Evolutionary conservation across 495 filamentous ascomycete species (phyloP), one percentile per base, ranked within the genome.

Genomic region (Penicillium turbatum): DNA sequence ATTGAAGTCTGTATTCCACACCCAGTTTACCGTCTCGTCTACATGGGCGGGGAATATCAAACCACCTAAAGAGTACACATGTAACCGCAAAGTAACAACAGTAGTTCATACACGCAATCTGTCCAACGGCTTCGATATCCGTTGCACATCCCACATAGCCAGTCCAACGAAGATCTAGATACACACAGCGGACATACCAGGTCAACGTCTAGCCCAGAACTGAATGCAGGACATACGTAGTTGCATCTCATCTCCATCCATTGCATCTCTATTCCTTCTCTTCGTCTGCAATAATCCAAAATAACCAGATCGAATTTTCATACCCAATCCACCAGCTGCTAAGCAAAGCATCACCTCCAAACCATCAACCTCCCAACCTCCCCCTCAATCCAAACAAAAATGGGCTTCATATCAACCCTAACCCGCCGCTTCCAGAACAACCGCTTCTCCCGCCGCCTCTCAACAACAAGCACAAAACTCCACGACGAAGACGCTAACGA

Each of bases 381-480:
- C 3, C 30, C 1, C 11, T 6, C 12, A 7, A 21, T 16, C 29
- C 45, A 16, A 30, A 10, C 21, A 19, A 32, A 35, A 51, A 67
- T 67, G 64, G 59, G 64, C 26, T 56, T 67, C 37, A 62, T 65
- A 26, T 42, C 58, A 12, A 56, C 61, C 5, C 29, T 67, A 3
- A 12, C 52, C 2, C 61, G 52, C 51, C 51, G 48, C 36, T 29
- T 67, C 7, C 51, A 59, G 24, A 60, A 56, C 6, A 58, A 56
- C 29, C 54, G 41, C 24, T 39, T 62, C 24, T 62, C 64, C 2
- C 45, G 39, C 34, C 55, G 52, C 38, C 48, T 60, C 9, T 64
- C 61, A 26, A 54, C 39, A 16, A 35, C 53, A 10, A 55, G 59
- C 35, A 52, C 53, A 12, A 55, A 56, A 19, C 51, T 52, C 39